A percentile compares a stretch with the other conserved stretches of the same genome.
Evolutionary conservation across 495 filamentous ascomycete genomes (phyloP).

Genomic region (Annulohypoxylon nitens): DNA sequence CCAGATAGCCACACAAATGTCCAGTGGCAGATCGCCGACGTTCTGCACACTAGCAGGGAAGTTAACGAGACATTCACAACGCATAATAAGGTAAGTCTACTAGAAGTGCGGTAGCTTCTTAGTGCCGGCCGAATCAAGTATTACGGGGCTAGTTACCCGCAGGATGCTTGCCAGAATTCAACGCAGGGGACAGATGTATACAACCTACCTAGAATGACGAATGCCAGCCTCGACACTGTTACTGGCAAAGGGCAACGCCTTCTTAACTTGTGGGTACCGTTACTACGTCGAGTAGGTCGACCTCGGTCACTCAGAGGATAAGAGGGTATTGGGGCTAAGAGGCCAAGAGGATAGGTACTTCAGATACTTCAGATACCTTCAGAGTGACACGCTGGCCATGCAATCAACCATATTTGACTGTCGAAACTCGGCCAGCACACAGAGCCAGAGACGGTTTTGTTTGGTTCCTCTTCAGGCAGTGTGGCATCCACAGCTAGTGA

Average conservation of each 20-base stretch:
- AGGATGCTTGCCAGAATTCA: slow-evolving; percentile 31
- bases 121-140: slow-evolving; percentile 44
- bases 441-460: slow-evolving; percentile 39
- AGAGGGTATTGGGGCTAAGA: background rate
- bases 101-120: slow-evolving; percentile 28
- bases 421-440: slow-evolving; percentile 39
- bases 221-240: slow-evolving; percentile 27
- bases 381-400: slow-evolving; percentile 41
- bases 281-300: slow-evolving; percentile 34
- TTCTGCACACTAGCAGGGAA: slow-evolving; percentile 32
- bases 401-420: slow-evolving; percentile 41
- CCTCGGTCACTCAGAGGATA: slow-evolving; percentile 24
- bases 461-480: slow-evolving; percentile 37
- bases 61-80: slow-evolving; percentile 45
- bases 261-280: slow-evolving; percentile 27
- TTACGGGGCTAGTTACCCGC: slow-evolving; percentile 33
- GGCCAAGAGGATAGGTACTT: background rate
- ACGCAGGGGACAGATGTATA: slow-evolving; percentile 42
- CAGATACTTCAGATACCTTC: background rate
- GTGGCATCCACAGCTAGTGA: slow-evolving; percentile 39
- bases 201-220: slow-evolving; percentile 32
- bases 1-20: slow-evolving; percentile 42
- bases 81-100: slow-evolving; percentile 30
- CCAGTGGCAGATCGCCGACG: slow-evolving; percentile 42
- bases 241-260: slow-evolving; percentile 22